phyloP scores from a whole-genome alignment of 257 asterid genomes.

The Nicotiana paniculata region DNA sequence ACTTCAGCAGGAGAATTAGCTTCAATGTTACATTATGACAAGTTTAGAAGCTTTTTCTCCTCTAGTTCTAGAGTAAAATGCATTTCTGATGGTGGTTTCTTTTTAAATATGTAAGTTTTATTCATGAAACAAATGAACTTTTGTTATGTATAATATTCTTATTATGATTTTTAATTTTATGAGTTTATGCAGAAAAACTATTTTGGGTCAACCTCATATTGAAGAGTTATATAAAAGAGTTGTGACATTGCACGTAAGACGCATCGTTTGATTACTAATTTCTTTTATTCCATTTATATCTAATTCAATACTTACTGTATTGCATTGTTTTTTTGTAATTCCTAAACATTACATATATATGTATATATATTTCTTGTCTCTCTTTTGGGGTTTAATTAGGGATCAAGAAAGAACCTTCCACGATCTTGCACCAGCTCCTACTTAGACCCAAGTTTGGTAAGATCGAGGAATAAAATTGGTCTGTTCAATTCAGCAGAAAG shows the following conservation, averaged over 20 bases:
- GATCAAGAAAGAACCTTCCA: slow-evolving; percentile 12
- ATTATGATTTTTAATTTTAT: neutral
- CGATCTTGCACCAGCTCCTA: slow-evolving; percentile 22
- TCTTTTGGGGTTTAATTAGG: neutral
- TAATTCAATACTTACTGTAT: no score
- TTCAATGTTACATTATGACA: slow-evolving; percentile 38
- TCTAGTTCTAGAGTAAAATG: slow-evolving; percentile 22
- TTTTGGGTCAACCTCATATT: slow-evolving; percentile 7
- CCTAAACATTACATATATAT: no score
- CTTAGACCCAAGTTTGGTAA: slow-evolving; percentile 25
- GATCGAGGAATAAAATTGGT: neutral
- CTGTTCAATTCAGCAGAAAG: neutral
- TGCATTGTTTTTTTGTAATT: no score
- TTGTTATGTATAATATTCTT: neutral
- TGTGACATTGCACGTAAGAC: slow-evolving; percentile 17
- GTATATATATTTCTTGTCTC: neutral
- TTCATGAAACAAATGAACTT: no score
- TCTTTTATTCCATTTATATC: no score
- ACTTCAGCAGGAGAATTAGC: slow-evolving; percentile 51
- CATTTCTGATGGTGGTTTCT: slow-evolving; percentile 38
- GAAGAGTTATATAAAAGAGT: neutral
- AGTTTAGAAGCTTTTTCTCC: slow-evolving; percentile 21
- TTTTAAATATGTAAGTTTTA: slow-evolving; percentile 25
- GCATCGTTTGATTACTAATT: no score
- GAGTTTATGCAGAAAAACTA: slow-evolving; percentile 14